These are phyloP conservation scores for Exophiala oligosperma DNA, from an alignment of 2,329 filamentous ascomycete genomes.

Conservation along the genomic window DNA sequence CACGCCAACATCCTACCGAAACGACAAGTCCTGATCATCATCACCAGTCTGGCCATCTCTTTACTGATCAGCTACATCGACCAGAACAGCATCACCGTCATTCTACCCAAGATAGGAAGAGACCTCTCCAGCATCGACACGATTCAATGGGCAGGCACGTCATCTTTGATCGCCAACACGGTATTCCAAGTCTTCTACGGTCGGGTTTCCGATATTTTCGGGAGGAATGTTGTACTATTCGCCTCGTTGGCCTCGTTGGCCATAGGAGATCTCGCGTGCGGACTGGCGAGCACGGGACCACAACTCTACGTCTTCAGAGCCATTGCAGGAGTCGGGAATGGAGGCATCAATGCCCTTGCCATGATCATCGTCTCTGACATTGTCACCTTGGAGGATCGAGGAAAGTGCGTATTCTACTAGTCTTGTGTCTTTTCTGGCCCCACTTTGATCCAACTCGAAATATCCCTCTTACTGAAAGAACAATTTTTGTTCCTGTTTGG, in stretches of 20 bases:
- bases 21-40: background rate
- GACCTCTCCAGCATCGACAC: background rate
- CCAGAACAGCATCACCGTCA: background rate
- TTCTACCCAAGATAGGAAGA: background rate
- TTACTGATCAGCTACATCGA: background rate
- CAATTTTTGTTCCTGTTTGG: no score
- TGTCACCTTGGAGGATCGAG: slow-evolving; percentile 59
- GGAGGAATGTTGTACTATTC: slow-evolving; percentile 59
- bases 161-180: slow-evolving; percentile 37
- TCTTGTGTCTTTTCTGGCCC: no score
- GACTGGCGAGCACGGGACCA: slow-evolving; percentile 54
- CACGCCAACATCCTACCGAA: background rate
- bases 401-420: slow-evolving; percentile 44
- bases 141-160: slow-evolving; percentile 9
- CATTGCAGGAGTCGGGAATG: slow-evolving; percentile 60
- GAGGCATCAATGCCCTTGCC: slow-evolving; percentile 58
- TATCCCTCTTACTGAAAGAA: no score
- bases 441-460: no score
- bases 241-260: slow-evolving; percentile 54
- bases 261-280: slow-evolving; percentile 60
- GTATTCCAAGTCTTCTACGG: slow-evolving; percentile 66
- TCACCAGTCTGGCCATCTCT: background rate
- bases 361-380: slow-evolving; percentile 65
- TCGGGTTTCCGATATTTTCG: slow-evolving; percentile 61
- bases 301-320: slow-evolving; percentile 64